These are phyloP conservation scores for Papilionanthe hybrid DNA, from an alignment of 116 monocot species.

Conservation along the genomic window DNA sequence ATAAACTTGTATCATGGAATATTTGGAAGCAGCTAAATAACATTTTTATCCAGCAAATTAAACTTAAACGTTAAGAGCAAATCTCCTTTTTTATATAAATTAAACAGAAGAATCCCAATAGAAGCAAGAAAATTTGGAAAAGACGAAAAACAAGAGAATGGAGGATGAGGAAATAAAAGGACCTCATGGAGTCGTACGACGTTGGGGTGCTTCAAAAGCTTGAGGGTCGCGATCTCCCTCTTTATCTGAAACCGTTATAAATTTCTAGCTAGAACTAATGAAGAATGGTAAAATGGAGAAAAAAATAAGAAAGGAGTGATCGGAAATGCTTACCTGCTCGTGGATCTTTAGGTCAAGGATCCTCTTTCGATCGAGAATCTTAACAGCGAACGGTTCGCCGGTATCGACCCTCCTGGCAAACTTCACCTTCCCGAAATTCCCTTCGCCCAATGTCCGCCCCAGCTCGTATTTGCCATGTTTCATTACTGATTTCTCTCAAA, in stretches of 20 bases:
- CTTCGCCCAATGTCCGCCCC: slow-evolving; percentile 55
- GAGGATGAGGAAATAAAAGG: not conserved
- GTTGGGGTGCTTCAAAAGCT: slow-evolving; percentile 72
- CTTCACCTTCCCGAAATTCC: slow-evolving; percentile 72
- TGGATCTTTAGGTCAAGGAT: slow-evolving; percentile 38
- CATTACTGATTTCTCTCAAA: not conserved
- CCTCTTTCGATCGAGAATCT: slow-evolving; percentile 59
- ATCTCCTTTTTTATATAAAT: not conserved
- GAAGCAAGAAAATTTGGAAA: not conserved
- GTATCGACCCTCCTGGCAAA: slow-evolving; percentile 37
- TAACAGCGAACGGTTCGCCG: slow-evolving; percentile 51
- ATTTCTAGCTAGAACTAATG: not conserved
- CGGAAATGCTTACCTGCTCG: slow-evolving; percentile 39
- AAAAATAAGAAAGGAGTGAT: too few species aligned
- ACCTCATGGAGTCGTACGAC: slow-evolving; percentile 79
- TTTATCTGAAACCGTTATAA: slow-evolving; percentile 46
- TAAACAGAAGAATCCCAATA: not conserved
- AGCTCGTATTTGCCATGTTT: slow-evolving; percentile 52
- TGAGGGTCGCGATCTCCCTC: slow-evolving; percentile 77
- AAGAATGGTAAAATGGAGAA: not conserved
- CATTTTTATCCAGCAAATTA: too few species aligned
- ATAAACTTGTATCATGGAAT: too few species aligned
- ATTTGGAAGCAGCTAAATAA: too few species aligned
- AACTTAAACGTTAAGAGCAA: too few species aligned
- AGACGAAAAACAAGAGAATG: not conserved